Evolutionary conservation across 176 grass and related monocot genomes (phyloP).

Genomic region (Cenchrus fungigraminus): DNA sequence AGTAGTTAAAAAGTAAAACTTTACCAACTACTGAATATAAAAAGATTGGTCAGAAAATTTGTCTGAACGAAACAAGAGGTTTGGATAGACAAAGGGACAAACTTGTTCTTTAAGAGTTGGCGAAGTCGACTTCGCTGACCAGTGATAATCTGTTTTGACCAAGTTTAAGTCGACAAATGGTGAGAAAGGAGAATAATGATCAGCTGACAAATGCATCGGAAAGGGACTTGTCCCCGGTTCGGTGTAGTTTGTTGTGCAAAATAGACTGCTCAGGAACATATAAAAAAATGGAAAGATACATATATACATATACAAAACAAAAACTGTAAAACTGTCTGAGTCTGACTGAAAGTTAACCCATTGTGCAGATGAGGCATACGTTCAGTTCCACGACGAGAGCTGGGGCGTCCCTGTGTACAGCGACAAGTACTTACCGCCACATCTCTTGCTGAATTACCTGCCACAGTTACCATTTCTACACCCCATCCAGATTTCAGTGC

Average conservation of each 20-base stretch:
- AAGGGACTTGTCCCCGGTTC: constrained; percentile 30
- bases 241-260: constrained; percentile 23
- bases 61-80: constrained; percentile 5
- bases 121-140: constrained; percentile 23
- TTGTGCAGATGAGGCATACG: constrained; percentile 74
- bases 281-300: background rate
- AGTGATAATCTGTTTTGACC: constrained; percentile 31
- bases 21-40: constrained; percentile 28
- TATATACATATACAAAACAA: no score
- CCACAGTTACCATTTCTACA: background rate
- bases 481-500: background rate
- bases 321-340: background rate
- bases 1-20: constrained; percentile 29
- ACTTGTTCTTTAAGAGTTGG: constrained; percentile 33
- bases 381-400: constrained; percentile 90
- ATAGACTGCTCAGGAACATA: background rate
- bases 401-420: constrained; percentile 89
- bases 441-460: background rate
- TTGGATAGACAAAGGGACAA: constrained; percentile 10
- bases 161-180: constrained; percentile 9
- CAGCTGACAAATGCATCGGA: constrained; percentile 32
- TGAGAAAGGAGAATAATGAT: background rate
- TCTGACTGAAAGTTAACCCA: constrained; percentile 1
- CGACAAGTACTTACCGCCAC: constrained; percentile 65
- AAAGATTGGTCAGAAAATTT: background rate